phyloP scores from a whole-genome alignment of 306 rosid species.

The Phaseolus lunatus region DNA sequence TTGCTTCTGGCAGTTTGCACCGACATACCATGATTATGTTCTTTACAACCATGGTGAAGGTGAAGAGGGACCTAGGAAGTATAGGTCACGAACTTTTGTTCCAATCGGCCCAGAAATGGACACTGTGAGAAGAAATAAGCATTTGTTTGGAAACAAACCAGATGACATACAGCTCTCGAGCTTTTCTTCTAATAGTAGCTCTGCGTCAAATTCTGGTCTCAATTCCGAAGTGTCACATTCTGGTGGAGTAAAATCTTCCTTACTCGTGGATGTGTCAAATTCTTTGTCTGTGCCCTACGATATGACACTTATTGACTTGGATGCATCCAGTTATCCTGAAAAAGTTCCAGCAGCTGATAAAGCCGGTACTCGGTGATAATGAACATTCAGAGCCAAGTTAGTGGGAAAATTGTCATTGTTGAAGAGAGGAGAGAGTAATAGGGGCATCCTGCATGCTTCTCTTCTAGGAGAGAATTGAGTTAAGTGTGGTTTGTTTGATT shows the following conservation, averaged over 20 bases:
- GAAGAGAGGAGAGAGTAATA: constrained; percentile 16
- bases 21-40: constrained; percentile 93
- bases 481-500: constrained; percentile 36
- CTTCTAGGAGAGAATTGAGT: constrained; percentile 49
- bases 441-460: constrained; percentile 33
- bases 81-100: constrained; percentile 90
- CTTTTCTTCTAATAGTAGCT: constrained; percentile 62
- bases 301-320: constrained; percentile 83
- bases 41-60: constrained; percentile 85
- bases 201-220: constrained; percentile 49
- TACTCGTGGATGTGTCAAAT: constrained; percentile 72
- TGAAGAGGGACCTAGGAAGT: constrained; percentile 82
- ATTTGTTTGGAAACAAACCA: constrained; percentile 65
- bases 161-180: constrained; percentile 80
- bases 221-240: constrained; percentile 44
- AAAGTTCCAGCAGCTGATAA: constrained; percentile 71
- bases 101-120: constrained; percentile 97
- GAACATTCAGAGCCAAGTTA: constrained; percentile 31
- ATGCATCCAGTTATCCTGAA: constrained; percentile 65
- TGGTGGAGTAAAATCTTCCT: constrained; percentile 66
- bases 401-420: constrained; percentile 38
- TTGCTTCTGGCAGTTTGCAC: constrained; percentile 76
- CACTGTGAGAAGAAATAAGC: constrained; percentile 78
- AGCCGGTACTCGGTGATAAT: constrained; percentile 54
- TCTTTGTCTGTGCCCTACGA: constrained; percentile 69